Conservation (phyloP, 768 basidiomycete species). For the Hypholoma fasciculare region DNA sequence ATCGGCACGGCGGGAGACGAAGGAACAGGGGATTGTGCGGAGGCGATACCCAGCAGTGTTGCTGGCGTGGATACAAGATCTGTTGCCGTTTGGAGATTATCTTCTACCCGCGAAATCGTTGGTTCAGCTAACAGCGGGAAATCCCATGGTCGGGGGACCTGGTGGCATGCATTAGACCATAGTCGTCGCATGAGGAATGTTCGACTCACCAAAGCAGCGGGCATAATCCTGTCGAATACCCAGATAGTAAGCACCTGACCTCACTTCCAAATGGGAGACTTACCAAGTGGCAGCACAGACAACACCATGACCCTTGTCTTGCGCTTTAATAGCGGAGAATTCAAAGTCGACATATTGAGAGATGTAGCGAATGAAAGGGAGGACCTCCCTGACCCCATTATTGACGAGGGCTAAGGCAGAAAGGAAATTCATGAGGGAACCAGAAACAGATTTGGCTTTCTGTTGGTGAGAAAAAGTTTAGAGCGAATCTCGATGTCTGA, state of each 20-base stretch:
- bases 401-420: slow-evolving; percentile 69
- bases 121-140: slow-evolving; percentile 41
- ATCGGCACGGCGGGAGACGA: no score
- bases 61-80: no score
- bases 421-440: slow-evolving; percentile 70
- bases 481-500: neutral
- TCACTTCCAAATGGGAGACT: slow-evolving; percentile 11
- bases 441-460: slow-evolving; percentile 61
- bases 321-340: slow-evolving; percentile 59
- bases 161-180: slow-evolving; percentile 2
- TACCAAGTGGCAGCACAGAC: slow-evolving; percentile 91
- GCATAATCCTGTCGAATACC: slow-evolving; percentile 59
- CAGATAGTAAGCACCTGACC: neutral
- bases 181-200: neutral
- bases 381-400: slow-evolving; percentile 77
- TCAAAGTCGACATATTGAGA: slow-evolving; percentile 79
- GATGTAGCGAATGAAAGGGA: slow-evolving; percentile 85
- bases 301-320: slow-evolving; percentile 74
- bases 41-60: no score
- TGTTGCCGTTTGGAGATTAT: no score
- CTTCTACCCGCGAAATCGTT: no score
- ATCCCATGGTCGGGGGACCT: slow-evolving; percentile 81
- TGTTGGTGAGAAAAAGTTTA: slow-evolving; percentile 20
- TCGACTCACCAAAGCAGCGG: slow-evolving; percentile 59
- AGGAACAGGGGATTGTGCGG: no score